These are phyloP conservation scores for Daldinia sp. DNA, from an alignment of 2,329 filamentous ascomycete species.

Conservation along the genomic window DNA sequence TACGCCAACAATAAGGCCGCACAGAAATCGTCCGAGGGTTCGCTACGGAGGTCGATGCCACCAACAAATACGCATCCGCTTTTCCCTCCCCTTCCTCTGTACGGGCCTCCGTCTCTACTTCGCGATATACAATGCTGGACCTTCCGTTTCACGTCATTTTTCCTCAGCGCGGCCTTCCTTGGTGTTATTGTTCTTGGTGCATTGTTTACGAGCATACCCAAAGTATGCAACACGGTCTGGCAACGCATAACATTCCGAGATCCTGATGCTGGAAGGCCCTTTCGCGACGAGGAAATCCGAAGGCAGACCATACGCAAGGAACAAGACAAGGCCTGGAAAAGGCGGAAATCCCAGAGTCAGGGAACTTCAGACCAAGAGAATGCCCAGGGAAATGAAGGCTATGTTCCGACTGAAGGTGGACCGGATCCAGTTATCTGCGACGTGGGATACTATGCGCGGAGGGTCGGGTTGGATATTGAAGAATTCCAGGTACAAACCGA, in stretches of 20 bases:
- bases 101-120: conserved; percentile 78
- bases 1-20: conserved; percentile 53
- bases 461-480: conserved; percentile 89
- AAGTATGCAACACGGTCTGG: conserved; percentile 62
- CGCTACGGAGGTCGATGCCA: conserved; percentile 64
- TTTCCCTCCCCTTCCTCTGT: conserved; percentile 86
- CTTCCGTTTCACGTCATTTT: conserved; percentile 76
- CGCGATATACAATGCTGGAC: conserved; percentile 73
- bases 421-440: conserved; percentile 83
- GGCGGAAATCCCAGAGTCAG: conserved; percentile 54
- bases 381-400: conserved; percentile 64
- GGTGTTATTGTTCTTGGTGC: conserved; percentile 80
- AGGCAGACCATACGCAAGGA: conserved; percentile 67
- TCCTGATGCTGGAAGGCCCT: conserved; percentile 71
- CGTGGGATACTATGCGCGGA: conserved; percentile 84
- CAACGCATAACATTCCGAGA: conserved; percentile 69
- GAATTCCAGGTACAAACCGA: conserved; percentile 88
- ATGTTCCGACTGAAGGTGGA: conserved; percentile 81
- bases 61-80: conserved; percentile 80
- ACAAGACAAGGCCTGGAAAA: conserved; percentile 73
- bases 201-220: conserved; percentile 73
- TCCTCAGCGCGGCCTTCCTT: conserved; percentile 83
- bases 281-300: conserved; percentile 77
- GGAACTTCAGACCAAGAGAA: conserved; percentile 58
- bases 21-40: conserved; percentile 61